Percentiles rank a stretch among this genome's conserved stretches.
Conservation (phyloP, 2,329 filamentous ascomycete species). For the Metarhizium rileyi region DNA sequence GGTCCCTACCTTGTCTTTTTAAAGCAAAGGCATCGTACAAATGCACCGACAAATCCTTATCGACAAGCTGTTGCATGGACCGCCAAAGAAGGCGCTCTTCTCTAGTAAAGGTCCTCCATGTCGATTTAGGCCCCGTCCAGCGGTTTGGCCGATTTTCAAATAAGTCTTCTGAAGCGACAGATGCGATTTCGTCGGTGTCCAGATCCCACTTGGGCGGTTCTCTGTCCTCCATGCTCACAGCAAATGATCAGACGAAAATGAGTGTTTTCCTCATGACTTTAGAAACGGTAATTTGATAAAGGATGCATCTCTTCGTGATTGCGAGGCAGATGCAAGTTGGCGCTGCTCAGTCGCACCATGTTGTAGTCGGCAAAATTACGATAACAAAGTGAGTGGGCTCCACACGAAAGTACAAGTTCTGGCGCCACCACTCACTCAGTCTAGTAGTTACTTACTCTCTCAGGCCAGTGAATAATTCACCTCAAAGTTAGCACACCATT, state of each 20-base stretch:
- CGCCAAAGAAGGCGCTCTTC: conserved; percentile 53
- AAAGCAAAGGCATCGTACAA: conserved; percentile 70
- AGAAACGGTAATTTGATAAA: no score
- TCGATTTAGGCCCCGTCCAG: conserved; percentile 56
- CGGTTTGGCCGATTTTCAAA: conserved; percentile 53
- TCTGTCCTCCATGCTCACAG: background rate
- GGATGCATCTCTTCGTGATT: background rate
- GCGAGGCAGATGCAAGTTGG: no score
- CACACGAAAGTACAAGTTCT: no score
- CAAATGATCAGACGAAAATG: background rate
- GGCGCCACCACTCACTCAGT: background rate
- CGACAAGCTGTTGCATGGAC: conserved; percentile 52
- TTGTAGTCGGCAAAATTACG: background rate
- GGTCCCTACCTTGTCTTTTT: conserved; percentile 31
- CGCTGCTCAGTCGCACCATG: no score
- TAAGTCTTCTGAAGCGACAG: conserved; percentile 37
- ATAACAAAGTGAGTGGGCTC: background rate
- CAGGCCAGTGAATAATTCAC: no score
- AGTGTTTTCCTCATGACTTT: background rate
- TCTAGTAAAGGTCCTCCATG: conserved; percentile 56
- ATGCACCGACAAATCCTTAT: conserved; percentile 62
- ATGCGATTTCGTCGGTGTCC: conserved; percentile 36
- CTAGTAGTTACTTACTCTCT: background rate
- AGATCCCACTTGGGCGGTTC: conserved; percentile 25
- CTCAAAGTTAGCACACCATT: no score